These are phyloP conservation scores for Aegilops speltoides DNA, from an alignment of 176 grass and related monocot genomes.

Conservation along the genomic window DNA sequence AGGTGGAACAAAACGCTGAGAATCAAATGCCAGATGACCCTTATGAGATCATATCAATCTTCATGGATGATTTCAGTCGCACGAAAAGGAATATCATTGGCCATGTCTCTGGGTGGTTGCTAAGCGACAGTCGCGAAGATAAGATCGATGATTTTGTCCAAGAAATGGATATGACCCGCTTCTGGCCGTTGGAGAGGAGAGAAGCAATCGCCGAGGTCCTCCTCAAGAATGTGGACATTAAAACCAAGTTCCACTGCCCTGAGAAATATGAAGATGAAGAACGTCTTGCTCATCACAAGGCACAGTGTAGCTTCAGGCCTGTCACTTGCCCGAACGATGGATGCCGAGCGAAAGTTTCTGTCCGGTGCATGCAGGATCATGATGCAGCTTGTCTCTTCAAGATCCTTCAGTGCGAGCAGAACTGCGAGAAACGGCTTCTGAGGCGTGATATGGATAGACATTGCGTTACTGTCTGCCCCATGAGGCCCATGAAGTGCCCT, in stretches of 20 bases:
- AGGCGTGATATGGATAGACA: conserved; percentile 89
- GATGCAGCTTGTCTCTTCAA: conserved; percentile 59
- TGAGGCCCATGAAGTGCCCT: conserved; percentile 86
- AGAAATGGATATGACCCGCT: conserved; percentile 77
- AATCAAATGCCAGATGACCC: conserved; percentile 64
- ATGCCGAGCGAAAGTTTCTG: conserved; percentile 53
- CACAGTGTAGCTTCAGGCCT: conserved; percentile 60
- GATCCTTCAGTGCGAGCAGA: conserved; percentile 75
- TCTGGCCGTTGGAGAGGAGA: conserved; percentile 76
- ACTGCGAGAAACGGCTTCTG: conserved; percentile 51
- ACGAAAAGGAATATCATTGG: conserved; percentile 85
- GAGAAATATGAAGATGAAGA: conserved; percentile 65
- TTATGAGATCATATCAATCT: conserved; percentile 56
- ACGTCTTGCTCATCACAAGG: conserved; percentile 48
- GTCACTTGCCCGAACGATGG: conserved; percentile 57
- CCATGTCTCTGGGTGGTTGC: conserved; percentile 80
- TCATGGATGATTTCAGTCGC: conserved; percentile 77
- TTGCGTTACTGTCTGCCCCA: conserved; percentile 78
- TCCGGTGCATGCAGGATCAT: conserved; percentile 55
- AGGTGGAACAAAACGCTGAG: conserved; percentile 20
- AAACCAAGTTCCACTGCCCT: conserved; percentile 69
- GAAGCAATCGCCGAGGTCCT: conserved; percentile 60
- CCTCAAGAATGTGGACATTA: conserved; percentile 79
- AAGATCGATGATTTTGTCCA: conserved; percentile 95
- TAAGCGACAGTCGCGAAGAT: conserved; percentile 78